Conservation (phyloP, 106 monocot species). For the Dendrobium chrysotoxum region DNA sequence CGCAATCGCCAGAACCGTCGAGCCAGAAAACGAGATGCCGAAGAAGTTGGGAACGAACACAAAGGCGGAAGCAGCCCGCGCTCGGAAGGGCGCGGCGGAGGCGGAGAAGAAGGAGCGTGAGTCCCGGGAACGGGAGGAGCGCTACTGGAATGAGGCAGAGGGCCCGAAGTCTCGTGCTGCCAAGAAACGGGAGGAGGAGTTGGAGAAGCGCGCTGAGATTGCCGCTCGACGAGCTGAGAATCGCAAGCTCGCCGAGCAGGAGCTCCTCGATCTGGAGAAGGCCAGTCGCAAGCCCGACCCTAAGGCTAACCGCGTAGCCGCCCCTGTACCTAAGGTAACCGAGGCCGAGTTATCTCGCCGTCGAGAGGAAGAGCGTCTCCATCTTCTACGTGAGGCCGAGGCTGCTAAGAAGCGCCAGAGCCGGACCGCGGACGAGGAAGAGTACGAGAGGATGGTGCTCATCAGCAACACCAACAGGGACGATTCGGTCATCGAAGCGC, state of each 20-base stretch:
- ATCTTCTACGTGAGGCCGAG: conserved; percentile 43
- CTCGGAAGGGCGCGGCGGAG: conserved; percentile 44
- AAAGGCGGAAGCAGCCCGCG: conserved; percentile 79
- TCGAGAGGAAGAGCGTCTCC: conserved; percentile 59
- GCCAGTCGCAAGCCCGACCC: conserved; percentile 56
- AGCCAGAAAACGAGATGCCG: conserved; percentile 38
- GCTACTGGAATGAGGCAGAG: conserved; percentile 64
- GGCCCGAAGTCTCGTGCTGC: conserved; percentile 59
- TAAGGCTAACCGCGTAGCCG: conserved; percentile 70
- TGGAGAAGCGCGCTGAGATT: conserved; percentile 70
- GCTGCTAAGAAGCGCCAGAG: conserved; percentile 66
- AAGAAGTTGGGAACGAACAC: conserved; percentile 95
- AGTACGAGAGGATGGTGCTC: conserved; percentile 80
- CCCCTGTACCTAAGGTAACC: conserved; percentile 39
- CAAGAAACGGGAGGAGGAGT: conserved; percentile 58
- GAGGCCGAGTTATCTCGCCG: conserved; percentile 48
- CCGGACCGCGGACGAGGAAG: conserved; percentile 78
- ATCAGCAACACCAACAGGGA: conserved; percentile 88
- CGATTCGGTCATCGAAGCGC: conserved; percentile 78
- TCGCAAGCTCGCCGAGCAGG: conserved; percentile 60
- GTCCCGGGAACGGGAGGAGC: conserved; percentile 43
- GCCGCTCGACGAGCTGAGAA: conserved; percentile 77
- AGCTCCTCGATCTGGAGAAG: conserved; percentile 60
- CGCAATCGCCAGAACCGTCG: background rate
- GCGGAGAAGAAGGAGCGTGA: conserved; percentile 39